phyloP scores from a whole-genome alignment of 1,284 basidiomycete genomes.

The Amylostereum chailletii region DNA sequence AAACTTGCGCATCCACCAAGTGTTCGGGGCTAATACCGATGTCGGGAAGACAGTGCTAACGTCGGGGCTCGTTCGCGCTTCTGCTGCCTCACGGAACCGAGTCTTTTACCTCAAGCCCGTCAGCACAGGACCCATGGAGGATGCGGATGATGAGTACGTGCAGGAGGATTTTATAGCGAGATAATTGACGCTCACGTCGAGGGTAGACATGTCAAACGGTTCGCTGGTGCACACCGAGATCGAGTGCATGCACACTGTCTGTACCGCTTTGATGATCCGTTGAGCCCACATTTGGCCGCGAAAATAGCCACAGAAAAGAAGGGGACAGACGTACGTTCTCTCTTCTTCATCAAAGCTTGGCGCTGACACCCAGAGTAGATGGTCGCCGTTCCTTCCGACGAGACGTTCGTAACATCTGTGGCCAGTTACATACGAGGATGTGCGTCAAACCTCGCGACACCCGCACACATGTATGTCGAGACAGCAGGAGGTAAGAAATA shows the following conservation, averaged over 20 bases:
- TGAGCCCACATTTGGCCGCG: slow-evolving; percentile 90
- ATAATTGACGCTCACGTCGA: background rate
- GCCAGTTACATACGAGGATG: slow-evolving; percentile 51
- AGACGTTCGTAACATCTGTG: slow-evolving; percentile 62
- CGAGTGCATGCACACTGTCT: slow-evolving; percentile 66
- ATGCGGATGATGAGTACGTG: slow-evolving; percentile 76
- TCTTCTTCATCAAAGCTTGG: background rate
- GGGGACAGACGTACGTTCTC: slow-evolving; percentile 15
- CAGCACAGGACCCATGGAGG: slow-evolving; percentile 74
- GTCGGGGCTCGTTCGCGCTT: slow-evolving; percentile 73
- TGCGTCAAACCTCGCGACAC: slow-evolving; percentile 24
- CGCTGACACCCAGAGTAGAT: slow-evolving; percentile 15
- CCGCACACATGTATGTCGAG: slow-evolving; percentile 77
- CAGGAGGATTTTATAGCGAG: slow-evolving; percentile 2
- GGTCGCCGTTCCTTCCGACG: slow-evolving; percentile 42
- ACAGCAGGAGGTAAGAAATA: slow-evolving; percentile 80
- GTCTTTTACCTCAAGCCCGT: slow-evolving; percentile 89
- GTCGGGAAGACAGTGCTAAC: slow-evolving; percentile 91
- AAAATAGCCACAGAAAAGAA: slow-evolving; percentile 41
- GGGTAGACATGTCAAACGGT: slow-evolving; percentile 61
- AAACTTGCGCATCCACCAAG: slow-evolving; percentile 77
- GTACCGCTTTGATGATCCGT: slow-evolving; percentile 81
- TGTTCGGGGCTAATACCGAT: slow-evolving; percentile 89
- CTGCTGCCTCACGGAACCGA: slow-evolving; percentile 38
- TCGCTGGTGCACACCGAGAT: slow-evolving; percentile 33